A percentile compares a stretch with the other conserved stretches of the same genome.
These are phyloP conservation scores for Trametes pubescens DNA, from an alignment of 1,284 basidiomycete genomes.

Conservation along the genomic window DNA sequence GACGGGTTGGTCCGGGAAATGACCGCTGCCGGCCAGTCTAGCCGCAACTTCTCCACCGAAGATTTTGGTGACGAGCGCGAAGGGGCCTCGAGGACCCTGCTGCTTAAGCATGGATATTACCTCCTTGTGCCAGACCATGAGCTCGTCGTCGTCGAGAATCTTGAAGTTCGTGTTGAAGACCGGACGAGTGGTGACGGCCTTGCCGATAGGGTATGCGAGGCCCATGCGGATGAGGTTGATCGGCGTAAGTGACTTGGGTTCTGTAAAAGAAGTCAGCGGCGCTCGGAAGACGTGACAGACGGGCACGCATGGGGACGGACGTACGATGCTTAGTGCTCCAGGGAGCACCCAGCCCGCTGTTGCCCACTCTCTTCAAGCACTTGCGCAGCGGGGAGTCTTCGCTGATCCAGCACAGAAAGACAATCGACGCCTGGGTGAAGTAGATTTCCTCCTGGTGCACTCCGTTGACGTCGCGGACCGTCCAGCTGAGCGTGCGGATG, in stretches of 20 bases:
- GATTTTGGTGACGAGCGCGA: background rate
- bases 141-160: background rate
- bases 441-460: background rate
- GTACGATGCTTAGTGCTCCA: background rate
- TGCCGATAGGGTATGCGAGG: slow-evolving; percentile 3
- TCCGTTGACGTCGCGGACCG: background rate
- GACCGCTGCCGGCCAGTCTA: background rate
- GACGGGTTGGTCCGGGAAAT: background rate
- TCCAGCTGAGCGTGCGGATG: background rate
- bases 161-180: background rate
- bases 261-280: background rate
- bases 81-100: background rate
- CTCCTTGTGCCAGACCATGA: background rate
- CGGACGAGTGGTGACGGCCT: background rate
- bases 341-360: background rate
- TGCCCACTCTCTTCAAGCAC: background rate
- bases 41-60: background rate
- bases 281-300: background rate
- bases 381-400: background rate
- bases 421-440: background rate
- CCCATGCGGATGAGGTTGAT: slow-evolving; percentile 16
- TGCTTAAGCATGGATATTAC: background rate
- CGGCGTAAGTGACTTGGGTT: background rate
- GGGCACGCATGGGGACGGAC: background rate
- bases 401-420: background rate